A percentile compares a stretch with the other conserved stretches of the same genome.
These are phyloP conservation scores for Trametes punicea DNA, from an alignment of 768 basidiomycete genomes.

Conservation along the genomic window DNA sequence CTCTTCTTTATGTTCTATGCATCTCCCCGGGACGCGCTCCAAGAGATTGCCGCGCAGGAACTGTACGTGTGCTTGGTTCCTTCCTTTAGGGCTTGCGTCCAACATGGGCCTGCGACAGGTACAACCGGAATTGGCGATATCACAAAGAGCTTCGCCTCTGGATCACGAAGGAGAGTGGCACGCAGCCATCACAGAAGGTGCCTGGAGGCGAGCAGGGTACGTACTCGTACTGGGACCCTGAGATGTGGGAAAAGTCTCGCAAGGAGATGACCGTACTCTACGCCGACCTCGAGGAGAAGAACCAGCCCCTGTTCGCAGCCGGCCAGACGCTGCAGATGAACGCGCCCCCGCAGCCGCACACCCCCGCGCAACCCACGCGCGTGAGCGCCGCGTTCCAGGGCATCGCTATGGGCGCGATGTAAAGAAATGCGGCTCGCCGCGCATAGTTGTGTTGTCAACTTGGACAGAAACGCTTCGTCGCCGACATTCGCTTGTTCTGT, in stretches of 20 bases:
- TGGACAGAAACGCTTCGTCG: slow-evolving; percentile 12
- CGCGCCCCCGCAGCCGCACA: slow-evolving; percentile 32
- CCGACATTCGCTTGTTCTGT: background rate
- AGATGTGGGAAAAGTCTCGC: slow-evolving; percentile 72
- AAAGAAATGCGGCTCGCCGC: background rate
- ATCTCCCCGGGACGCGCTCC: slow-evolving; percentile 84
- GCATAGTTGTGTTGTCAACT: background rate
- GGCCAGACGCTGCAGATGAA: slow-evolving; percentile 32
- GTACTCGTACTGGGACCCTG: slow-evolving; percentile 88
- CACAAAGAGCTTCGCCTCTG: slow-evolving; percentile 86
- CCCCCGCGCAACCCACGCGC: slow-evolving; percentile 24
- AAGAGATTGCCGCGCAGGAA: slow-evolving; percentile 94
- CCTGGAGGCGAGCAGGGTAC: slow-evolving; percentile 81
- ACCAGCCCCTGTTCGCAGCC: slow-evolving; percentile 52
- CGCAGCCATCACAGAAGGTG: slow-evolving; percentile 71
- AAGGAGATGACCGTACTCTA: slow-evolving; percentile 78
- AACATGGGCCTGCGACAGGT: slow-evolving; percentile 44
- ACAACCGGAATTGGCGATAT: slow-evolving; percentile 93
- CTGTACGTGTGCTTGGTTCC: slow-evolving; percentile 55
- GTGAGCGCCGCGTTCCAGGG: slow-evolving; percentile 40
- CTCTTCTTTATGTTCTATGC: slow-evolving; percentile 99
- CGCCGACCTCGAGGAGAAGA: slow-evolving; percentile 73
- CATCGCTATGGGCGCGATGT: slow-evolving; percentile 51
- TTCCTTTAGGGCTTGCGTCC: background rate
- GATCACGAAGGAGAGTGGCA: slow-evolving; percentile 87